Evolutionary conservation across 345 rosid species (phyloP).

Genomic region (Pistacia vera): DNA sequence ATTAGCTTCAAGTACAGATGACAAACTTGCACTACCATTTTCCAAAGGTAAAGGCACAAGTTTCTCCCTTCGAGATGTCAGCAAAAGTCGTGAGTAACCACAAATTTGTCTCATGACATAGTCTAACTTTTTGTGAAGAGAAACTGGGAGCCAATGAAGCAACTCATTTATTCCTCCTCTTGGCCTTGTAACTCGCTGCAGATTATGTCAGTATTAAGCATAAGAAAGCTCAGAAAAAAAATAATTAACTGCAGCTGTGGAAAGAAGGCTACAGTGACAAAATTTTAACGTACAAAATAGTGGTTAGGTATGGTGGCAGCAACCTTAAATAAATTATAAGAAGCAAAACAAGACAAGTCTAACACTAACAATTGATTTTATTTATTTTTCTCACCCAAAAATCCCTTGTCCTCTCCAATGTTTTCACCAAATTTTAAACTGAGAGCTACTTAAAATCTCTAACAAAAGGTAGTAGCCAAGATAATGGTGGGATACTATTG

Average conservation of each 20-base stretch:
- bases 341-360: neutral
- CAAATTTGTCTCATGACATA: conserved; percentile 54
- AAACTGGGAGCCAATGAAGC: conserved; percentile 93
- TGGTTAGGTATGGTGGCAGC: neutral
- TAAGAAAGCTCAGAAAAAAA: conserved; percentile 7
- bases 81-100: conserved; percentile 48
- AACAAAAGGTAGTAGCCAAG: no score
- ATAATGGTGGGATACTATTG: no score
- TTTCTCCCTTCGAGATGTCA: conserved; percentile 42
- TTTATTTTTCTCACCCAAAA: no score
- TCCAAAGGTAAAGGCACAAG: conserved; percentile 34
- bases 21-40: conserved; percentile 68
- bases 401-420: no score
- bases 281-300: neutral
- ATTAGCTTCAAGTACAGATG: conserved; percentile 81
- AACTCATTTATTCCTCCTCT: conserved; percentile 92
- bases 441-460: neutral
- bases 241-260: neutral
- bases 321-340: neutral
- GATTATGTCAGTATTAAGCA: neutral
- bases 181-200: conserved; percentile 91
- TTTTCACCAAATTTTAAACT: neutral
- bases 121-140: conserved; percentile 70
- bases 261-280: neutral
- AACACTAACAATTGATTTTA: neutral